Evolutionary conservation across 371 early-diverging fungal species (phyloP).

Genomic region (Saksenaea vasiformis): DNA sequence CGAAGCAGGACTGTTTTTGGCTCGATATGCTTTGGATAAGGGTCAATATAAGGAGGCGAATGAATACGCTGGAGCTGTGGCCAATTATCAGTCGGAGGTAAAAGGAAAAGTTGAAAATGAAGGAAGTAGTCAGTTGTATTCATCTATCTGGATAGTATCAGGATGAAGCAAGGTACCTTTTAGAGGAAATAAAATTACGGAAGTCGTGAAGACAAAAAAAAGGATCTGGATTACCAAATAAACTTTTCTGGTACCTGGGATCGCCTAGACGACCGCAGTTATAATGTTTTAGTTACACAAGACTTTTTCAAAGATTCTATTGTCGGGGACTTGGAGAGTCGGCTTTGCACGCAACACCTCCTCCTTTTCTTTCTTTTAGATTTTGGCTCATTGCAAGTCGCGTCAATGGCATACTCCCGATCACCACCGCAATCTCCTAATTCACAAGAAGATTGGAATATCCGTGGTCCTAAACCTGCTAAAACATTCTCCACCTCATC

Average conservation of each 20-base stretch:
- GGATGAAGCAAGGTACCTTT: conserved; percentile 46
- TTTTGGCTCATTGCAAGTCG: neutral
- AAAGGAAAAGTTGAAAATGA: neutral
- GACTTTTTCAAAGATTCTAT: neutral
- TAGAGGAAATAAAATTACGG: conserved; percentile 37
- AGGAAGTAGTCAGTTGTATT: neutral
- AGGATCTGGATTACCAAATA: neutral
- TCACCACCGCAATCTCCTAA: conserved; percentile 34
- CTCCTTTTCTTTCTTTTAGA: neutral
- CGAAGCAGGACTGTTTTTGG: conserved; percentile 62
- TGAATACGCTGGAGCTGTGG: conserved; percentile 40
- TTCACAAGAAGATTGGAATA: conserved; percentile 37
- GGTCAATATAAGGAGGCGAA: conserved; percentile 47
- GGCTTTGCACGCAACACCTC: neutral
- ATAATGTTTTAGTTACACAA: neutral
- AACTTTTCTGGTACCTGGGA: neutral
- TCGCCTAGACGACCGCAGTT: neutral
- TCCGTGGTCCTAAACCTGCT: conserved; percentile 21
- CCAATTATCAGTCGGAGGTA: conserved; percentile 45
- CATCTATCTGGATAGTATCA: conserved; percentile 35
- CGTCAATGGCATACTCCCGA: conserved; percentile 32
- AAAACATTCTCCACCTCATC: conserved; percentile 35
- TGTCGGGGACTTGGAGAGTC: neutral
- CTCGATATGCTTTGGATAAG: conserved; percentile 56
- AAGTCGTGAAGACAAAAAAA: neutral